These are phyloP conservation scores for Tephrocybe sp. DNA, from an alignment of 768 basidiomycete genomes.

Conservation along the genomic window DNA sequence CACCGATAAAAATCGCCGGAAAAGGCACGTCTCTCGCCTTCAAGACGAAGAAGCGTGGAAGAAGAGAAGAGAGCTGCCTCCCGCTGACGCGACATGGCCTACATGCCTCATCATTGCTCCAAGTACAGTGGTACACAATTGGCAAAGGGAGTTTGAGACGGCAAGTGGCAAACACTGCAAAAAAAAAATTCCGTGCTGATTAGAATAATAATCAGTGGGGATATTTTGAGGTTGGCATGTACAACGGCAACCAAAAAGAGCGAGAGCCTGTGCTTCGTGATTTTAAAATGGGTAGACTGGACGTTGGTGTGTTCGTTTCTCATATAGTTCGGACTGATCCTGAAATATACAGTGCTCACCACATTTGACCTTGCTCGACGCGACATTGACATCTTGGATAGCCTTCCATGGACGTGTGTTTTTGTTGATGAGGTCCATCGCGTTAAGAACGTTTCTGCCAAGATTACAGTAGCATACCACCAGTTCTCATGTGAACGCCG, in stretches of 20 bases:
- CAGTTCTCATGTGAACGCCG: constrained; percentile 65
- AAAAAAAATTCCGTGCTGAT: constrained; percentile 1
- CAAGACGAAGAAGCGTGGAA: constrained; percentile 62
- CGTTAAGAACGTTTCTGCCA: constrained; percentile 76
- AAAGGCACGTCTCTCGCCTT: constrained; percentile 61
- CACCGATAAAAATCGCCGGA: constrained; percentile 67
- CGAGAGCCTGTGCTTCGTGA: constrained; percentile 60
- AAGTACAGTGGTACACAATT: constrained; percentile 80
- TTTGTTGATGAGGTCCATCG: constrained; percentile 91
- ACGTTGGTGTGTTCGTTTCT: constrained; percentile 62
- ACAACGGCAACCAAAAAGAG: constrained; percentile 51
- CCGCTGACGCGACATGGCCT: constrained; percentile 74
- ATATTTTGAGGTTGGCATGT: constrained; percentile 85
- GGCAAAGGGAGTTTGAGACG: constrained; percentile 86
- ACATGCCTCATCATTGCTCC: constrained; percentile 90
- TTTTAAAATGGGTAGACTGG: constrained; percentile 81
- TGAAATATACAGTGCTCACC: constrained; percentile 61
- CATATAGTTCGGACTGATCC: neutral
- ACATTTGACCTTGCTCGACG: constrained; percentile 74
- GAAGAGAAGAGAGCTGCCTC: constrained; percentile 52
- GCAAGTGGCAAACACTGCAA: constrained; percentile 35
- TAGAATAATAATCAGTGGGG: constrained; percentile 66
- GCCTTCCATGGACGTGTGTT: constrained; percentile 69
- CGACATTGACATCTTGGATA: constrained; percentile 69
- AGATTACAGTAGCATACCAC: constrained; percentile 68